Base-by-base conservation (phyloP, 2,329 filamentous ascomycete species). In the Helminthosporium solani region DNA sequence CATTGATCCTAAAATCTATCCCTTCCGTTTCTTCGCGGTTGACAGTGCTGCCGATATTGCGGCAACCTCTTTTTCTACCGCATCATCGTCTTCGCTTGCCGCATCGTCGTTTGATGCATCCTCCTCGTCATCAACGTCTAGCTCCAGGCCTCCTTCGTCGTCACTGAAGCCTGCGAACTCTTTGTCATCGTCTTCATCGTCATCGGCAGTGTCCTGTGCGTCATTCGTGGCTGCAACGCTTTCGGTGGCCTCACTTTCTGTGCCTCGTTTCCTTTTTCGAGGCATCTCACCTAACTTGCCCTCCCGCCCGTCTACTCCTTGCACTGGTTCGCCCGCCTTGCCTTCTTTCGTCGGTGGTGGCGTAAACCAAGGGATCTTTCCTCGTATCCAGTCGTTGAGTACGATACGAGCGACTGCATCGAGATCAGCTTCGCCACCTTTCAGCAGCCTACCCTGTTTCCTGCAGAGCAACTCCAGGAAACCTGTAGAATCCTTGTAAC, bases 321-420 rank as follows among this genome's bases (percentile, higher is more conserved):
- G 52, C 6, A 57, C 57, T 4, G 57, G 51, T 1, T 47, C 58
- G 14, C 19, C 56, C 7, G 52, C 51, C 27, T 58, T 58, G n/a
- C 58, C 81, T 31, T 70, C 71, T 27, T 57, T 60, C 33, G 61
- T 56, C 2, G 91, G 90, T 8, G 90, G 85, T 7, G 90, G 84
- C 0, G 88, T 94, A 65, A 90, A 99, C 94, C 95, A 99, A 1
- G 94, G 94, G 20, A 97, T 88, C 73, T 92, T 96, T 46, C 94
- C 94, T 53, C 94, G 78, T 64, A 97, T 82, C 68, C 97, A 99
- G 66, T 99, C 94, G 62, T 96, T 97, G 49, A 99, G 75, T 1
- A 99, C 87, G 84, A 96, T 96, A 72, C 96, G 96, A 1, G 94
- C 94, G 38, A 96, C 90, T 60, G 91, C 90, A 61, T 97, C 92